A percentile compares a stretch with the other conserved stretches of the same genome.
Evolutionary conservation across 805 yeast species (phyloP).

Genomic region (Candida mattraensis): DNA sequence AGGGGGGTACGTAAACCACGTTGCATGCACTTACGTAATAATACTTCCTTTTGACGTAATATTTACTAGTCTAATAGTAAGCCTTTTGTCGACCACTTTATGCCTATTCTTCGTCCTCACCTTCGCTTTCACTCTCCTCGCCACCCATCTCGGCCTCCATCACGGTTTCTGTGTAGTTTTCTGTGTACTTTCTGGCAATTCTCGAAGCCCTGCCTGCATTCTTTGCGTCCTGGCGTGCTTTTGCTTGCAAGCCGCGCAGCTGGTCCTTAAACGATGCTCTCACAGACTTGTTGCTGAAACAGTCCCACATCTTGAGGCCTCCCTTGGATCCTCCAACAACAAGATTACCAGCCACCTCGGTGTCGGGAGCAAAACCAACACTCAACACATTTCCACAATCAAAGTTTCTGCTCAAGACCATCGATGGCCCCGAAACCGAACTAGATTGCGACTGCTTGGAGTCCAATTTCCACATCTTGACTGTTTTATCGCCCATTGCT

Average conservation of each 20-base stretch:
- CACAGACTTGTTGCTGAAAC: constrained; percentile 77
- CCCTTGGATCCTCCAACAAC: constrained; percentile 86
- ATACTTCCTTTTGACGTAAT: too few species aligned
- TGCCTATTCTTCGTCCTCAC: constrained; percentile 43
- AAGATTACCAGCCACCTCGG: constrained; percentile 75
- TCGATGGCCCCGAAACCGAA: constrained; percentile 54
- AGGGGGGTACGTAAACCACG: too few species aligned
- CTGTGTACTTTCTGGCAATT: constrained; percentile 68
- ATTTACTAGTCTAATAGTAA: too few species aligned
- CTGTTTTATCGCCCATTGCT: constrained; percentile 85
- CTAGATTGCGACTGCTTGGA: constrained; percentile 8
- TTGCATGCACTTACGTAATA: too few species aligned
- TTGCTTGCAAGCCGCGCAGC: constrained; percentile 50
- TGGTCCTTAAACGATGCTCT: constrained; percentile 65
- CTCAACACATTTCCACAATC: constrained; percentile 92
- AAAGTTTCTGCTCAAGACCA: constrained; percentile 88
- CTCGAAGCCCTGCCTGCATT: constrained; percentile 63
- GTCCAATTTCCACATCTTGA: constrained; percentile 83
- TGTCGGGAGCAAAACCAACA: constrained; percentile 80
- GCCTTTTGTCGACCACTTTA: neutral
- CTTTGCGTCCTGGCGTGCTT: constrained; percentile 59
- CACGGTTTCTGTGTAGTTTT: constrained; percentile 50
- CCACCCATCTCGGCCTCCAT: constrained; percentile 64
- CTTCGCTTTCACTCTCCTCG: constrained; percentile 61
- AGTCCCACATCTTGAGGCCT: constrained; percentile 90